phyloP scores from a whole-genome alignment of 179 eudicot genomes.

The Gypsophila paniculata region DNA sequence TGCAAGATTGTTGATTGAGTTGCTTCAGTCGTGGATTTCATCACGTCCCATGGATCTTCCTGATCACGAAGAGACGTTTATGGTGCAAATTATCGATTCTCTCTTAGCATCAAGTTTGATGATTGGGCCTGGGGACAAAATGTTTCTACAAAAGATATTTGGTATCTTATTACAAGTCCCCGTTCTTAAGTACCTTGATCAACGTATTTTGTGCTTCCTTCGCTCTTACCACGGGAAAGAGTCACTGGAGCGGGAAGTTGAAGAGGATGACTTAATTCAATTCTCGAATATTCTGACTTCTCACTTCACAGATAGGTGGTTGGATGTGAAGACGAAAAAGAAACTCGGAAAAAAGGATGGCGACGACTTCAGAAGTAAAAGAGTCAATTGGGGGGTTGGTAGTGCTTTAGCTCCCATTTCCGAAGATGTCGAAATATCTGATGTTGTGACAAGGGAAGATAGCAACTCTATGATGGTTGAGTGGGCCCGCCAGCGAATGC shows the following conservation, averaged over 20 bases:
- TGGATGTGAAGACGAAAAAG: constrained; percentile 45
- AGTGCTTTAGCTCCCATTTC: constrained; percentile 58
- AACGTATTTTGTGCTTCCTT: constrained; percentile 41
- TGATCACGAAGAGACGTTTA: constrained; percentile 33
- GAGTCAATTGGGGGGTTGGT: not conserved
- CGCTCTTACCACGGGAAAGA: constrained; percentile 25
- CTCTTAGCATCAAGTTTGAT: constrained; percentile 42
- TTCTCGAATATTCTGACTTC: constrained; percentile 50
- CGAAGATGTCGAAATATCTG: constrained; percentile 47
- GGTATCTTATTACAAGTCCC: constrained; percentile 21
- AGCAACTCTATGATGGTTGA: constrained; percentile 46
- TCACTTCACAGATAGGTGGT: constrained; percentile 38
- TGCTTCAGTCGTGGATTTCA: constrained; percentile 44
- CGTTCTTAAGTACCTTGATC: constrained; percentile 41
- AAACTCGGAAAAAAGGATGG: constrained; percentile 30
- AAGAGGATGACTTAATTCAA: constrained; percentile 47
- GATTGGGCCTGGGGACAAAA: constrained; percentile 55
- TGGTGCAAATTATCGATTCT: constrained; percentile 44
- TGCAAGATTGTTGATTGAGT: constrained; percentile 38
- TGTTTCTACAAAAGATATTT: constrained; percentile 45
- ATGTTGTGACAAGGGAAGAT: constrained; percentile 23
- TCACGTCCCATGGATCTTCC: constrained; percentile 23
- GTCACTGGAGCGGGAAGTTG: constrained; percentile 39
- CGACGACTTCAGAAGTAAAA: constrained; percentile 20
- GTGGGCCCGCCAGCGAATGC: constrained; percentile 70